Evolutionary conservation across 345 rosid genomes (phyloP).

Genomic region (Raphanus sativus): DNA sequence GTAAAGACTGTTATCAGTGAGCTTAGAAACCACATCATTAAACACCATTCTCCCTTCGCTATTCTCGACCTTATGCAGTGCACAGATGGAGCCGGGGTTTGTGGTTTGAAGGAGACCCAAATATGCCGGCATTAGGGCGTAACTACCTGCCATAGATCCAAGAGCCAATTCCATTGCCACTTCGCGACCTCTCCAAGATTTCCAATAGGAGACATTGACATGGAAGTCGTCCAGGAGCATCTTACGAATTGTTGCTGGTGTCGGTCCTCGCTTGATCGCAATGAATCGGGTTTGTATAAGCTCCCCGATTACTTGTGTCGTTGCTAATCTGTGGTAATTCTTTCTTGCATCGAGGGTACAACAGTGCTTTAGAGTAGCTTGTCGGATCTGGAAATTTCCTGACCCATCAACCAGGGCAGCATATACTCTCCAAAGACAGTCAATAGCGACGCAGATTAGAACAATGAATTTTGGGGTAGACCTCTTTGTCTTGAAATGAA

Average conservation of each 20-base stretch:
- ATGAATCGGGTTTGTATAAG: not conserved
- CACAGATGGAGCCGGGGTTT: not conserved
- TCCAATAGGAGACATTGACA: not conserved
- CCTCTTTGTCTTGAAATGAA: not conserved
- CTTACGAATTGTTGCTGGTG: accelerated
- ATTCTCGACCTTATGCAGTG: too few relatives aligned
- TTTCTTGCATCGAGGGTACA: not conserved
- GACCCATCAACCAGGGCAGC: not conserved
- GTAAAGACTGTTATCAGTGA: too few relatives aligned
- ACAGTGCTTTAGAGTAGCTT: not conserved
- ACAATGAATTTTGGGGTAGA: not conserved
- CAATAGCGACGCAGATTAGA: accelerated
- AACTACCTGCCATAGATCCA: not conserved
- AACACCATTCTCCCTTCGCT: too few relatives aligned
- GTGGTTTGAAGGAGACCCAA: not conserved
- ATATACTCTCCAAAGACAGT: not conserved
- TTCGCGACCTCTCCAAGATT: not conserved
- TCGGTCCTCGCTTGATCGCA: not conserved
- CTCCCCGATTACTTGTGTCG: not conserved
- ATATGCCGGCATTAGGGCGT: not conserved
- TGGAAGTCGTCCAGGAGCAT: not conserved
- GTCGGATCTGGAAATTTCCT: not conserved
- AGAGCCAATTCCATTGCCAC: not conserved
- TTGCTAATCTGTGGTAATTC: not conserved
- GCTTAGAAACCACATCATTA: too few relatives aligned